Percentiles rank a stretch among this genome's conserved stretches.
phyloP scores from a whole-genome alignment of 73 alveolate genomes.

The Paramecium octaurelia region DNA sequence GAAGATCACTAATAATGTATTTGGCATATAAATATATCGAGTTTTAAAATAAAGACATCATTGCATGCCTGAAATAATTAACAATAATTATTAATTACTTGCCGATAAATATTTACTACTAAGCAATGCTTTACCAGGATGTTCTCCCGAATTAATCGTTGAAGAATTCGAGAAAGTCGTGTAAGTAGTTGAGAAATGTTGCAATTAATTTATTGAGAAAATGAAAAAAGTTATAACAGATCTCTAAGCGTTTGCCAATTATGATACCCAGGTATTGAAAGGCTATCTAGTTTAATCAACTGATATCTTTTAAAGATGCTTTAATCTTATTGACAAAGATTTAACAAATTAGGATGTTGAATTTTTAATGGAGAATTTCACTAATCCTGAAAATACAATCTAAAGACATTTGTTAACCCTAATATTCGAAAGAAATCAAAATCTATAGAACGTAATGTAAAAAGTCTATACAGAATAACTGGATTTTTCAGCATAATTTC shows the following conservation, averaged over 20 bases:
- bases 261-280: background rate
- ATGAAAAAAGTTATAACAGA: background rate
- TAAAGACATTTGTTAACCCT: background rate
- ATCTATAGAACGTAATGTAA: background rate
- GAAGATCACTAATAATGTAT: background rate
- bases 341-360: background rate
- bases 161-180: background rate
- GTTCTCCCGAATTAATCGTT: constrained; percentile 41
- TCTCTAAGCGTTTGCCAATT: background rate
- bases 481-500: background rate
- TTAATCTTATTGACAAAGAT: background rate
- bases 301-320: background rate
- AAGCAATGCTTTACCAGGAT: constrained; percentile 39
- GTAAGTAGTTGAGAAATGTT: background rate
- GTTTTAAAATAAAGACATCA: background rate
- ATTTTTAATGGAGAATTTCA: background rate
- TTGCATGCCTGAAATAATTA: background rate
- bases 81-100: background rate
- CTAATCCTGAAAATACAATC: background rate
- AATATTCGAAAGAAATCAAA: constrained; percentile 23
- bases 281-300: background rate
- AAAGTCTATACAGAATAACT: constrained; percentile 20
- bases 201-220: background rate
- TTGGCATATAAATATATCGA: background rate
- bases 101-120: background rate